Evolutionary conservation across 2,329 filamentous ascomycete species (phyloP), one percentile per base, ranked within the genome.

Genomic region (Verticillium zaregamsianum): DNA sequence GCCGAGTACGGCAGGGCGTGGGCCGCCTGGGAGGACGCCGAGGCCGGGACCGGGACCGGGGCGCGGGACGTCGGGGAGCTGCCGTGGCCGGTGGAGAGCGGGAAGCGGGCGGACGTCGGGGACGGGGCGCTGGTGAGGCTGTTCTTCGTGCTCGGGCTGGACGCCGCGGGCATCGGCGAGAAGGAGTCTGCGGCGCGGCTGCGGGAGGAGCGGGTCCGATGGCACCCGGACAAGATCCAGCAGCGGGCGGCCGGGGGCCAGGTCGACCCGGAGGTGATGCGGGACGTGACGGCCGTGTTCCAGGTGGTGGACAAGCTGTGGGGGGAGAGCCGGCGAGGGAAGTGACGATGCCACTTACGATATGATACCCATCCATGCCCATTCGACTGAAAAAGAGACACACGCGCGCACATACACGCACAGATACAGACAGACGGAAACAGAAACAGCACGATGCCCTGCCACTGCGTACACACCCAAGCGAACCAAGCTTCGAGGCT

Each of bases 201-300:
- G 59, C 97, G 96, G 75, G 79, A 86, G 5, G 95, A 99, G 79
- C 86, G 95, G 59, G 88, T 98, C 20, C 84, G 93, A 17, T 99
- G 95, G 95, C 95, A 99, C 79, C 95, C 95, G 4, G 95, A 99
- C 77, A 99, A 98, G 80, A 90, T 98, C 61, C 92, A 97, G 79
- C 95, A 97, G 77, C 86, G 88, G 59, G 88, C 96, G 63, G 31
- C 28, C 12, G 91, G 92, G 3, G 86, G 85, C 0, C 79, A 86
- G 63, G 86, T 96, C 57, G 89, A 93, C 57, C 82, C 86, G 28
- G 82, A 82, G 3, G 86, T 91, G 3, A 88, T 96, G 82, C 87
- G 86, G 71, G 83, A 87, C 60, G 91, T 97, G 52, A 99, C 94
- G 12, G 90, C 91, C 7, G 89, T 97, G 11, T 99, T 98, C 70